A percentile compares a stretch with the other conserved stretches of the same genome.
These are phyloP conservation scores for Penicillium sp. DNA, from an alignment of 2,329 filamentous ascomycete genomes.

Conservation along the genomic window DNA sequence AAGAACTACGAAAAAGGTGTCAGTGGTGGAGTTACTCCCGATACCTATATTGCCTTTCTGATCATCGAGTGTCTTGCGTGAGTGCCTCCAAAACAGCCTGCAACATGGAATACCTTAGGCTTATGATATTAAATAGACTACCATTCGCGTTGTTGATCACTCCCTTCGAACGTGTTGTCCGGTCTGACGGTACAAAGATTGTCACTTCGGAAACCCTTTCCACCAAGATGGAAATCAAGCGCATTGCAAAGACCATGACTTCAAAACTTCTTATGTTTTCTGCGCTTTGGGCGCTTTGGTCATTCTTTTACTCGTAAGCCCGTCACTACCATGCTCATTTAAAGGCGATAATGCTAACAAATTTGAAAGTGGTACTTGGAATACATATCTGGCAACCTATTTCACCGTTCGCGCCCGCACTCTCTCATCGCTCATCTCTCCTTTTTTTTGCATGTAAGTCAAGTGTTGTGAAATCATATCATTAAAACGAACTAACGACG, in stretches of 20 bases:
- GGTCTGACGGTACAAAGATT: neutral
- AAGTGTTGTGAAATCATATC: accelerated
- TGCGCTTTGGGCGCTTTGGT: neutral
- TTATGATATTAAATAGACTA: neutral
- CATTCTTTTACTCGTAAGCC: neutral
- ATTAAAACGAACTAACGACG: neutral
- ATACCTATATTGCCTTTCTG: neutral
- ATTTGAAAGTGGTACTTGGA: neutral
- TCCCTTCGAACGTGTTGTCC: neutral
- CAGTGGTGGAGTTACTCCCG: neutral
- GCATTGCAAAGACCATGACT: neutral
- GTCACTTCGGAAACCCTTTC: neutral
- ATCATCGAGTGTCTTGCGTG: neutral
- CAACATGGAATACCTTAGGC: neutral
- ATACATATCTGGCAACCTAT: neutral
- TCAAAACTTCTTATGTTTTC: neutral
- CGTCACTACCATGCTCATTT: neutral
- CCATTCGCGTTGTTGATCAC: neutral
- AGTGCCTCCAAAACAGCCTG: neutral
- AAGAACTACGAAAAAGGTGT: neutral
- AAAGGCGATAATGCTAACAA: neutral
- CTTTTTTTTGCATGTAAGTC: neutral
- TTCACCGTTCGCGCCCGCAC: neutral
- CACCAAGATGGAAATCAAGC: neutral
- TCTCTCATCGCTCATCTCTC: neutral